Evolutionary conservation across 2,329 filamentous ascomycete genomes (phyloP).

Genomic region (Ploettnerulaceae sp.): DNA sequence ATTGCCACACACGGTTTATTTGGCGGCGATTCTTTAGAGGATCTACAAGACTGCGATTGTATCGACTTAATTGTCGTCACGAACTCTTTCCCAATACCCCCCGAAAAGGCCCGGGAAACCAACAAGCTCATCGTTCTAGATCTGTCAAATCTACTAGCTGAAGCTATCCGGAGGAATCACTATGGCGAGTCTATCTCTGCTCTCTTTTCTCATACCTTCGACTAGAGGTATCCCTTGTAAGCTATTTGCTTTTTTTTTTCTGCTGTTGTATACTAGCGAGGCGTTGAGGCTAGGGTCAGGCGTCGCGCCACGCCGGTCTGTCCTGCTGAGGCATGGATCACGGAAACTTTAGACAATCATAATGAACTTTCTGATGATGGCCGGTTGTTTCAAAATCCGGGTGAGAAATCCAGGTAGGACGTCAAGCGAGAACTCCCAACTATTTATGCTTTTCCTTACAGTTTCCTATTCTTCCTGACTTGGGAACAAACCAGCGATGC

Average conservation of each 20-base stretch:
- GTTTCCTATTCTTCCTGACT: slow-evolving; percentile 13
- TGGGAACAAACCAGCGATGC: slow-evolving; percentile 56
- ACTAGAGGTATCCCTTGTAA: slow-evolving; percentile 28
- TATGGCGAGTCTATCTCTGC: slow-evolving; percentile 75
- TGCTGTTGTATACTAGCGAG: slow-evolving; percentile 26
- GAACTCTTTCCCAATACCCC: slow-evolving; percentile 90
- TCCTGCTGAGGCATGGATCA: slow-evolving; percentile 20
- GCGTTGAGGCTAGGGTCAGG: slow-evolving; percentile 22
- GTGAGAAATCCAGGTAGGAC: not conserved
- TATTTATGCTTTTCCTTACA: not conserved
- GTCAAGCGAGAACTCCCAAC: too few species aligned
- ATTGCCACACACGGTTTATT: slow-evolving; percentile 97
- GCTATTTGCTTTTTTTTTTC: slow-evolving; percentile 43
- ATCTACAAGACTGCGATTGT: slow-evolving; percentile 87
- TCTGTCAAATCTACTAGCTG: slow-evolving; percentile 79
- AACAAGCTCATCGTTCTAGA: slow-evolving; percentile 88
- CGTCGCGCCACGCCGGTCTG: slow-evolving; percentile 4
- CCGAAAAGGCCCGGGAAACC: slow-evolving; percentile 62
- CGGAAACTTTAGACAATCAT: slow-evolving; percentile 17
- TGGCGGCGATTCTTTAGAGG: slow-evolving; percentile 80
- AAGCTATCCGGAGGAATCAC: slow-evolving; percentile 93
- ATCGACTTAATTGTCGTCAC: slow-evolving; percentile 94
- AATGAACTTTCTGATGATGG: slow-evolving; percentile 2
- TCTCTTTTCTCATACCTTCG: slow-evolving; percentile 29
- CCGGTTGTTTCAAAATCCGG: not conserved